These are phyloP conservation scores for Myxozyma geophila DNA, from an alignment of 805 yeast genomes.

Conservation along the genomic window DNA sequence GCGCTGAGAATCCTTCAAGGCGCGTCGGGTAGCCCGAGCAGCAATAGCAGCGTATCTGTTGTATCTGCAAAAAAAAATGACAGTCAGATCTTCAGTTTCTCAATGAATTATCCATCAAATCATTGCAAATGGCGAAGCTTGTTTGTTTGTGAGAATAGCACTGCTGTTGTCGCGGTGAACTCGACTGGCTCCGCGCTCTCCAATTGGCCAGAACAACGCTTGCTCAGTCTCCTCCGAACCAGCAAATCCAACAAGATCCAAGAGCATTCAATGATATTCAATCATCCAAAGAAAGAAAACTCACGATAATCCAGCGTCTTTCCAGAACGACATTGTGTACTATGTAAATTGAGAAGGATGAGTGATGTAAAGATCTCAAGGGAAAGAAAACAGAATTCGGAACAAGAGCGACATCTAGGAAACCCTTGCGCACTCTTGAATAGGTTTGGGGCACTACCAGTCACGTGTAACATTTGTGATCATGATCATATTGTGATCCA, in stretches of 20 bases:
- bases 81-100: background rate
- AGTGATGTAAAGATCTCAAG: background rate
- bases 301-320: slow-evolving; percentile 45
- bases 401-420: background rate
- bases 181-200: background rate
- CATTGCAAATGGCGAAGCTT: background rate
- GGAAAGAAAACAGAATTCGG: slow-evolving; percentile 3
- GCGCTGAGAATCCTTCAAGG: slow-evolving; percentile 85
- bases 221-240: background rate
- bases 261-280: background rate
- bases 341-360: background rate
- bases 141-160: too few species aligned
- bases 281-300: background rate
- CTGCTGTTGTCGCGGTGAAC: too few species aligned
- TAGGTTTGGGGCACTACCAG: background rate
- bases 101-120: background rate
- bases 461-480: background rate
- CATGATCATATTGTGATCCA: background rate
- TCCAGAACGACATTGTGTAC: slow-evolving; percentile 46
- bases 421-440: background rate
- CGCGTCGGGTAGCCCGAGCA: slow-evolving; percentile 83
- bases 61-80: slow-evolving; percentile 50
- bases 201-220: background rate
- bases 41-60: slow-evolving; percentile 90
- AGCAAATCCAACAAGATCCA: background rate